Evolutionary conservation across 345 rosid genomes (phyloP).

Genomic region (Populus ilicifolia): DNA sequence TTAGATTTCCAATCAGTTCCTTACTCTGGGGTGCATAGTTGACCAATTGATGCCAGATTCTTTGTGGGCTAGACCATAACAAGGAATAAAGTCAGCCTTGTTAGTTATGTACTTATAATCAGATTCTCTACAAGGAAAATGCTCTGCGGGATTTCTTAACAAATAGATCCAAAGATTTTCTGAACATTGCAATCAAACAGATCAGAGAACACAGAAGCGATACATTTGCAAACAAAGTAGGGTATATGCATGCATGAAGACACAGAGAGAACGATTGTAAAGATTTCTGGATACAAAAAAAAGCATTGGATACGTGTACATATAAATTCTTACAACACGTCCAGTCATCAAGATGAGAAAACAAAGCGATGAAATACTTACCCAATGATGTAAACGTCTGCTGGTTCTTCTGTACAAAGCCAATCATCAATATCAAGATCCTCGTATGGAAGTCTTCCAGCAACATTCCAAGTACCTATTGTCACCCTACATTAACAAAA

Average conservation of each 20-base stretch:
- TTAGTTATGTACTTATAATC: not conserved
- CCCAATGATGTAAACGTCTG: slow-evolving; percentile 94
- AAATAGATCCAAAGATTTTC: not conserved
- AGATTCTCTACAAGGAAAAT: not conserved
- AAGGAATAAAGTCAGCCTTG: not conserved
- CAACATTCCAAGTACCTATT: slow-evolving; percentile 95
- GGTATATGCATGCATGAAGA: not conserved
- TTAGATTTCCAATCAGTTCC: not conserved
- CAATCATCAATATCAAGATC: slow-evolving; percentile 81
- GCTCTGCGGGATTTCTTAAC: not conserved
- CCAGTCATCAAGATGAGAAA: not conserved
- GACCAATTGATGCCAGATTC: not conserved
- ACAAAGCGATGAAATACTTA: slow-evolving; percentile 16
- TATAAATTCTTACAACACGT: not conserved
- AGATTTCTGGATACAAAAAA: not conserved
- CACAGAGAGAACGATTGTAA: not conserved
- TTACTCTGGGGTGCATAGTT: not conserved
- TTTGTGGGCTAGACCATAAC: not conserved
- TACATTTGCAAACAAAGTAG: not conserved
- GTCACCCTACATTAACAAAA: slow-evolving; percentile 50
- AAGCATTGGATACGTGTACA: not conserved
- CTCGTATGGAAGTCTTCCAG: slow-evolving; percentile 71
- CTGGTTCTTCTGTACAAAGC: slow-evolving; percentile 74
- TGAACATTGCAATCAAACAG: not conserved
- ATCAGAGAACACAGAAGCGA: not conserved